phyloP scores from a whole-genome alignment of 192 early-diverging fungal genomes.

The Backusella circina region DNA sequence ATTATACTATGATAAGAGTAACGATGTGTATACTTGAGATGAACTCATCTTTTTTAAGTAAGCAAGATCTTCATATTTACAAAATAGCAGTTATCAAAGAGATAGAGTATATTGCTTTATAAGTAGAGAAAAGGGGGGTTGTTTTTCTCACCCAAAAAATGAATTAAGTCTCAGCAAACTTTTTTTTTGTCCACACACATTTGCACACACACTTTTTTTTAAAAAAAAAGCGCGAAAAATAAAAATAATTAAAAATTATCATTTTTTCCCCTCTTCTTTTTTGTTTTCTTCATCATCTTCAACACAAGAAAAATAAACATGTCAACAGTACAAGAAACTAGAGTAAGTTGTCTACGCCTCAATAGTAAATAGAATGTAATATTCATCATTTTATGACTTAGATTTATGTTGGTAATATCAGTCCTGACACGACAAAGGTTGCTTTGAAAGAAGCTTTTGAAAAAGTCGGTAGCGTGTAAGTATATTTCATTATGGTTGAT shows the following conservation, averaged over 20 bases:
- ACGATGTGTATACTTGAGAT: not conserved
- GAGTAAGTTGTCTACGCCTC: not conserved
- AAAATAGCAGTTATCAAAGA: not conserved
- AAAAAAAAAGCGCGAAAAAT: not conserved
- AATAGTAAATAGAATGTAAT: not conserved
- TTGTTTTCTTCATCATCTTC: not conserved
- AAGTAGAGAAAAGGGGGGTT: not conserved
- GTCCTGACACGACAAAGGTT: not conserved
- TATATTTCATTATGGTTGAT: not conserved
- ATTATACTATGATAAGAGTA: not conserved
- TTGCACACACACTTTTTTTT: not conserved
- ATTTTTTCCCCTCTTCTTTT: not conserved
- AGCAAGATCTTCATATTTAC: too few species aligned
- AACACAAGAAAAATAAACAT: not conserved
- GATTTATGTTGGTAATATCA: conserved; percentile 2
- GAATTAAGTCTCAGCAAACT: not conserved
- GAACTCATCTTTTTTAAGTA: too few species aligned
- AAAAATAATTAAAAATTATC: not conserved
- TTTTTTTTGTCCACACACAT: not conserved
- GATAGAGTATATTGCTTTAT: not conserved
- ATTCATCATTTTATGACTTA: not conserved
- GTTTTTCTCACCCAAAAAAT: not conserved
- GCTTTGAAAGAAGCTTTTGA: not conserved
- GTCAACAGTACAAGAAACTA: not conserved
- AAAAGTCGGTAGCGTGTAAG: not conserved